phyloP scores from a whole-genome alignment of 2,329 filamentous ascomycete genomes.

The Cytospora schulzeri region DNA sequence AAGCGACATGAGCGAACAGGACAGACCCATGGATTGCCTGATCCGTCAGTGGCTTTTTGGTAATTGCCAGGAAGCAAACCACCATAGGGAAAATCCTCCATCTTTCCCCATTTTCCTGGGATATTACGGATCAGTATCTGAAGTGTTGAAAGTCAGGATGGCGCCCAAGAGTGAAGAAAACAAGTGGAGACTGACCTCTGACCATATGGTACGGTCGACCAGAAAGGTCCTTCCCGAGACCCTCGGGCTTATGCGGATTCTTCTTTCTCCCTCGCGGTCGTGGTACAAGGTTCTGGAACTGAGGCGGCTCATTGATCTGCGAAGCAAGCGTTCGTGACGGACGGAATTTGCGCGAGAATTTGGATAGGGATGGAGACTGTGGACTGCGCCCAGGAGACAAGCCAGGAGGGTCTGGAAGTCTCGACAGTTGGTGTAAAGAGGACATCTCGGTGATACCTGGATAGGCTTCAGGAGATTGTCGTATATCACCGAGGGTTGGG shows the following conservation, averaged over 20 bases:
- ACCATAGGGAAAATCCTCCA: not conserved
- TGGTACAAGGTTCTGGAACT: not conserved
- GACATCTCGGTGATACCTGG: no score
- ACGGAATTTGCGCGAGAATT: not conserved
- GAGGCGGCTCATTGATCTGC: not conserved
- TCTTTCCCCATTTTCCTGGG: not conserved
- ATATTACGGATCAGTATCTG: not conserved
- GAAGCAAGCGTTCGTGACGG: not conserved
- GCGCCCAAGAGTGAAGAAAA: not conserved
- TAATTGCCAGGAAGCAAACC: slow-evolving; percentile 13
- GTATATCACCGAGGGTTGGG: no score
- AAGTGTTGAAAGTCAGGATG: not conserved
- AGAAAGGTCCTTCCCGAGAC: not conserved
- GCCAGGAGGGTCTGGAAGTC: no score
- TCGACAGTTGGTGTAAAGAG: no score
- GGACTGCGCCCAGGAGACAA: not conserved
- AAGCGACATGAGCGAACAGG: slow-evolving; percentile 15
- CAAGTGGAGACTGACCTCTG: not conserved
- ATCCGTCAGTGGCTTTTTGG: not conserved
- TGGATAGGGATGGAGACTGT: not conserved
- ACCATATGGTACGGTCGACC: slow-evolving; percentile 2
- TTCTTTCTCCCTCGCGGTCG: not conserved
- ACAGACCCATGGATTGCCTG: slow-evolving; percentile 13
- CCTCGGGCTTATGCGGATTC: not conserved
- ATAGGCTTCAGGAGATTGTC: no score